Conservation (phyloP, 2,329 filamentous ascomycete genomes). For the Monosporascus cannonballus region DNA sequence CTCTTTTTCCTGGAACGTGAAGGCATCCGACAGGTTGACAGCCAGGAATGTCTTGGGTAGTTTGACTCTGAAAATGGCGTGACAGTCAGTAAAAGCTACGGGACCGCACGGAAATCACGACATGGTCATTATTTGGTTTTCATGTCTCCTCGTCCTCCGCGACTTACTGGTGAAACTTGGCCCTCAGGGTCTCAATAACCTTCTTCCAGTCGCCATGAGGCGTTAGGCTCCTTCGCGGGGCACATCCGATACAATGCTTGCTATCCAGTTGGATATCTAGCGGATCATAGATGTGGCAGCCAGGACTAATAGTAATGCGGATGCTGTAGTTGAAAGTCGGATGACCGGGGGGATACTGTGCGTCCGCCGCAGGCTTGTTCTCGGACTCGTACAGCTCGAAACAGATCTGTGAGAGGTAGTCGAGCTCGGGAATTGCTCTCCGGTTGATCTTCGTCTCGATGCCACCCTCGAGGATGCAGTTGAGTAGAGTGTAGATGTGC, state of each 20-base stretch:
- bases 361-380: slow-evolving; percentile 50
- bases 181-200: slow-evolving; percentile 90
- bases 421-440: slow-evolving; percentile 90
- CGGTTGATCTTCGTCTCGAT: slow-evolving; percentile 96
- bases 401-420: slow-evolving; percentile 95
- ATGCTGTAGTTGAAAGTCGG: slow-evolving; percentile 90
- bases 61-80: slow-evolving; percentile 48
- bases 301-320: slow-evolving; percentile 89
- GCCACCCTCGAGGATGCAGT: slow-evolving; percentile 95
- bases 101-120: too few relatives aligned
- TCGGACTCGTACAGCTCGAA: slow-evolving; percentile 97
- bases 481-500: slow-evolving; percentile 95
- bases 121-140: too few relatives aligned
- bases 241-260: slow-evolving; percentile 92
- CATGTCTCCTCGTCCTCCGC: too few relatives aligned
- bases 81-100: background rate
- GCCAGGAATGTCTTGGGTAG: slow-evolving; percentile 60
- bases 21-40: slow-evolving; percentile 58
- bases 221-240: slow-evolving; percentile 83
- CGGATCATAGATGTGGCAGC: slow-evolving; percentile 93
- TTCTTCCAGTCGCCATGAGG: slow-evolving; percentile 92
- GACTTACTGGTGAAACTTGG: slow-evolving; percentile 88
- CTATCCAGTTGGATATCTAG: slow-evolving; percentile 94
- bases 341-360: slow-evolving; percentile 44
- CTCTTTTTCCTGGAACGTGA: slow-evolving; percentile 52